These are phyloP conservation scores for Xylaria sp. DNA, from an alignment of 2,329 filamentous ascomycete species.

Conservation along the genomic window DNA sequence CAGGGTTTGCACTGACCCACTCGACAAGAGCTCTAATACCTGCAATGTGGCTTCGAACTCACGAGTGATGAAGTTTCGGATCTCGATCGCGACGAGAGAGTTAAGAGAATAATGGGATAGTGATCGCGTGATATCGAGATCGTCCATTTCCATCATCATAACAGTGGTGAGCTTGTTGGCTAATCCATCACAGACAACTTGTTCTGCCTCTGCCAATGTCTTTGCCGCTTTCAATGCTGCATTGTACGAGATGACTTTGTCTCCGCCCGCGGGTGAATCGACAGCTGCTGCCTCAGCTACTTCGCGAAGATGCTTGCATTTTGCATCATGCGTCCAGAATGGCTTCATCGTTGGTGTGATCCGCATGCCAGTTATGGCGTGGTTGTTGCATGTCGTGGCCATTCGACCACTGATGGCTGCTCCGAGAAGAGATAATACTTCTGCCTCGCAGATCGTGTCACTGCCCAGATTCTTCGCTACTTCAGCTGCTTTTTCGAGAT, in stretches of 20 bases:
- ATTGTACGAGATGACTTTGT: slow-evolving; percentile 39
- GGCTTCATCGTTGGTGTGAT: slow-evolving; percentile 43
- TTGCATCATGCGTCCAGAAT: slow-evolving; percentile 51
- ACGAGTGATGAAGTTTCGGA: slow-evolving; percentile 47
- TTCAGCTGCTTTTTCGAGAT: slow-evolving; percentile 38
- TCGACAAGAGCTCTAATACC: slow-evolving; percentile 50
- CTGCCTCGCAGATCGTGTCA: slow-evolving; percentile 46
- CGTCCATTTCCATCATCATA: slow-evolving; percentile 45
- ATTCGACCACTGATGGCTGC: slow-evolving; percentile 46
- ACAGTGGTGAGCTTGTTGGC: slow-evolving; percentile 44
- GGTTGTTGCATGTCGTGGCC: slow-evolving; percentile 39
- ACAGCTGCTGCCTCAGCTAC: slow-evolving; percentile 37
- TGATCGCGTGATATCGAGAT: slow-evolving; percentile 42
- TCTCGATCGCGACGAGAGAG: slow-evolving; percentile 46
- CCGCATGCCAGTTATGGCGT: slow-evolving; percentile 51
- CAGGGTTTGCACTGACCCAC: slow-evolving; percentile 45
- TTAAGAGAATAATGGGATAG: slow-evolving; percentile 42
- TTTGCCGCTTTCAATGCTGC: slow-evolving; percentile 40
- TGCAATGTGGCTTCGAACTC: slow-evolving; percentile 48
- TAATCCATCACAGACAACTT: slow-evolving; percentile 41
- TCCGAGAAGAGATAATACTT: slow-evolving; percentile 50
- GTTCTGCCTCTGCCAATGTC: slow-evolving; percentile 41
- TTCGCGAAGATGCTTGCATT: slow-evolving; percentile 46
- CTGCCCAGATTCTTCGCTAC: slow-evolving; percentile 47
- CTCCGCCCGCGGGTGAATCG: slow-evolving; percentile 23